Base-by-base conservation (phyloP, 768 basidiomycete species). In the Hygrophorus pudorinus region DNA sequence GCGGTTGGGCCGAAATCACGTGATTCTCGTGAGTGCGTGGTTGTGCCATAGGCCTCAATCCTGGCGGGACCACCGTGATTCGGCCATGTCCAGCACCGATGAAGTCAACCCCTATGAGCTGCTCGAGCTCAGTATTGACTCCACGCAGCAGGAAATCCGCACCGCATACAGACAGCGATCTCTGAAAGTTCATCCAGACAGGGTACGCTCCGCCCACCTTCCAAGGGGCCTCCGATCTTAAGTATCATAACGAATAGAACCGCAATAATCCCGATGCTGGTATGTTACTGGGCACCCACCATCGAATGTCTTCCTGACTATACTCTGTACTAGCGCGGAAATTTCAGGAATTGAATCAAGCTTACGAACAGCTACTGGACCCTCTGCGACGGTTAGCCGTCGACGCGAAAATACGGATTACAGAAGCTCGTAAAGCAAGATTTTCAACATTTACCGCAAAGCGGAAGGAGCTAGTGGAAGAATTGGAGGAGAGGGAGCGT, bases 151-250 rank as follows among this genome's bases (percentile, higher is more conserved):
- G 41, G 86, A 88, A 50, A 85, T 91, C 42, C 72, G 76, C 46
- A 85, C 79, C 2, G 85, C 87, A 0, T 91, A 89, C 52, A 73
- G 87, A 32, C 72, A 85, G 47, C 70, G 76, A 21, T 89, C 88
- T 1, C 70, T 87, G 53, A 89, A 87, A 65, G 85, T 89, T 29
- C 88, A 91, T 63, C 88, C 88, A 21, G 88, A 90, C 57, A 76
- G 85, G 56, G 87, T 87, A 51, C 49, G 76, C 71, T 29, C 8
- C 32, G 36, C 17, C 31, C 18, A 41, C n/a, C 30, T 45, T 32
- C 30, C 38, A 18, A 9, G 1, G 2, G 33, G 4, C 20, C n/a
- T 12, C 8, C 12, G 8, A 24, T 28, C 12, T 13, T 35, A 18
- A 32, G 47, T 51, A 18, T 33, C 41, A 10, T 48, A 53, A 36